phyloP scores from a whole-genome alignment of 306 rosid species.

The Castanea mollissima region DNA sequence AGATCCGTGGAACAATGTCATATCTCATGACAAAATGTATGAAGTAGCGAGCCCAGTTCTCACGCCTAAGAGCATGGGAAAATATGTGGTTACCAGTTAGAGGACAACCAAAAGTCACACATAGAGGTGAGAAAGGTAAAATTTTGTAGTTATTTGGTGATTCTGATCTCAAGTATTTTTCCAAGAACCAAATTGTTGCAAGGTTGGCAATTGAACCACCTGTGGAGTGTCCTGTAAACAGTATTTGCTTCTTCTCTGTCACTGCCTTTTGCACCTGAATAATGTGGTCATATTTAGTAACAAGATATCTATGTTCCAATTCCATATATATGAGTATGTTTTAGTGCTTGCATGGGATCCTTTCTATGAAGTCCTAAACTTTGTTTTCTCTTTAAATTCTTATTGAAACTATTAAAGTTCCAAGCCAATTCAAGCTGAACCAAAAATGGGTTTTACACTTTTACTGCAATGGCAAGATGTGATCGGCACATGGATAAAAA shows the following conservation, averaged over 20 bases:
- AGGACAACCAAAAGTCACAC: conserved; percentile 83
- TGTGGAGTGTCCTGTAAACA: conserved; percentile 71
- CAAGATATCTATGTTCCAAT: no score
- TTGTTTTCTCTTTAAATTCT: no score
- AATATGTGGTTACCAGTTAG: conserved; percentile 61
- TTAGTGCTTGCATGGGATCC: no score
- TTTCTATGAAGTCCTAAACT: no score
- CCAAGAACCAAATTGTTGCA: conserved; percentile 61
- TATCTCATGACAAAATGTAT: conserved; percentile 56
- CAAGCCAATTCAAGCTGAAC: no score
- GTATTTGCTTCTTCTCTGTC: conserved; percentile 30
- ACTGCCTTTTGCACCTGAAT: conserved; percentile 48
- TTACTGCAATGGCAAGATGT: neutral
- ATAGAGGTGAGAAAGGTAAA: conserved; percentile 16
- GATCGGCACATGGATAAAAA: neutral
- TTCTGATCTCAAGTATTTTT: conserved; percentile 15
- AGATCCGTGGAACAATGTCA: conserved; percentile 68
- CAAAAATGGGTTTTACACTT: no score
- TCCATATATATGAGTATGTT: no score
- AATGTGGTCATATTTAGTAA: conserved; percentile 18
- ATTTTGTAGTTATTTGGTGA: no score
- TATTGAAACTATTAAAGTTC: no score
- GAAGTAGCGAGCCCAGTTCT: conserved; percentile 65
- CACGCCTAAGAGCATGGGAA: conserved; percentile 77
- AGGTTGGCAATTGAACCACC: conserved; percentile 70